phyloP scores from a whole-genome alignment of 2,329 filamentous ascomycete species.

The Lomentospora prolificans region DNA sequence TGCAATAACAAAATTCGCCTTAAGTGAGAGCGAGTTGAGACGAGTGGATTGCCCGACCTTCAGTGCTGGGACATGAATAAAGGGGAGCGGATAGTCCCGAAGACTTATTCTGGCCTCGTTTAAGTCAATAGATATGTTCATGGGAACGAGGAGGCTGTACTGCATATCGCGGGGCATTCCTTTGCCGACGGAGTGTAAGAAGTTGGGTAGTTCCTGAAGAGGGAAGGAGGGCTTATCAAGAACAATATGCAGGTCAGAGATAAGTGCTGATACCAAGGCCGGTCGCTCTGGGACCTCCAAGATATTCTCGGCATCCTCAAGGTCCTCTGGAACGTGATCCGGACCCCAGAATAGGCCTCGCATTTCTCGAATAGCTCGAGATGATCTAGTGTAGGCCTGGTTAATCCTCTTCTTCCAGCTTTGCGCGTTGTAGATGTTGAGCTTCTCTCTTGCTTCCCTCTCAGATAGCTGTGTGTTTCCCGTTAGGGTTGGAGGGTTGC shows the following conservation, averaged over 20 bases:
- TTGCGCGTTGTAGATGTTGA: constrained; percentile 74
- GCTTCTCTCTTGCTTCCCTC: constrained; percentile 62
- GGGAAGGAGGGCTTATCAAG: constrained; percentile 93
- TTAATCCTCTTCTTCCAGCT: constrained; percentile 93
- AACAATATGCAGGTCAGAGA: constrained; percentile 75
- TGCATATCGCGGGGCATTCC: constrained; percentile 88
- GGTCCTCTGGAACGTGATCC: constrained; percentile 70
- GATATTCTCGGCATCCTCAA: constrained; percentile 75
- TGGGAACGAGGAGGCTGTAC: constrained; percentile 80
- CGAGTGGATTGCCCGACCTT: constrained; percentile 70
- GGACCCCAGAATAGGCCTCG: constrained; percentile 72
- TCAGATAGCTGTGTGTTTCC: constrained; percentile 56
- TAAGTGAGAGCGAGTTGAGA: constrained; percentile 71
- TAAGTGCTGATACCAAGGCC: constrained; percentile 66
- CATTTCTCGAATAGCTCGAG: constrained; percentile 66
- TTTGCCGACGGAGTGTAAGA: constrained; percentile 85
- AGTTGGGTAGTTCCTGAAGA: constrained; percentile 68
- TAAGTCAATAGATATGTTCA: constrained; percentile 83
- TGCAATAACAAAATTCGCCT: constrained; percentile 87
- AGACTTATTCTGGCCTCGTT: constrained; percentile 79
- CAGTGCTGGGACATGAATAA: constrained; percentile 81
- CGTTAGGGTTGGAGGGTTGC: constrained; percentile 27
- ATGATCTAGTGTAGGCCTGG: constrained; percentile 58
- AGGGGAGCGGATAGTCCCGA: constrained; percentile 85
- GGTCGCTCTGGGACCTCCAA: constrained; percentile 78